Evolutionary conservation across 2,329 filamentous ascomycete genomes (phyloP), one percentile per base, ranked within the genome.

Genomic region (Aspergillus tanneri): DNA sequence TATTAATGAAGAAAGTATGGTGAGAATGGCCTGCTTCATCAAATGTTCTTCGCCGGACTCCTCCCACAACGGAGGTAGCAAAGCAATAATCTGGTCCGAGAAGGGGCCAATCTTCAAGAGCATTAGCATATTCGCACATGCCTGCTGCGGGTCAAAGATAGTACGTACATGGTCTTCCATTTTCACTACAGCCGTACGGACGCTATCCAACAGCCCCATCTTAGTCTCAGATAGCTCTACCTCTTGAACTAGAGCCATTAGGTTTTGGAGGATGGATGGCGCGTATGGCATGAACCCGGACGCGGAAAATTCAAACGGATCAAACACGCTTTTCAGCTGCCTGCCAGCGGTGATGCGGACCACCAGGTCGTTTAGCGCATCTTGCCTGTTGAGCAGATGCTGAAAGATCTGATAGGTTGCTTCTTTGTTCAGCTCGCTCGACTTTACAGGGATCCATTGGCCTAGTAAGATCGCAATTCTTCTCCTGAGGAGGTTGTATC

Each of bases 11-110:
- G 88, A 80, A 43, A 97, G 83, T 30, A 97, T 86, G 2, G 87
- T 88, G 48, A 97, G 80, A 43, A 97, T 90, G 1, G 90, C 85
- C 70, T 96, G 91, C 69, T 97, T 97, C 77, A 96, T 87, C 68
- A 97, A 82, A 70, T 90, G 89, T 62, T 93, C 88, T 51, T 95
- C 87, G 0, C 86, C 89, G 2, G 88, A 90, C 43, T 85, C 82
- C 51, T 88, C 85, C 93, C 93, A 99, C 0, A 97, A 77, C 3
- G 78, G 78, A 0, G 92, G 91, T 5, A 97, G 77, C 10, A 90
- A 80, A 1, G 82, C 77, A 68, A 99, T 86, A 51, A 99, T 87
- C 50, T 86, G 83, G 60, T 95, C 89, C 4, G 89, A 88, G 52
- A 80, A 84, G 1, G 80, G 80, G 3, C 76, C 73, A 49, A 85